Percentiles rank a stretch among this genome's conserved stretches.
Conservation (phyloP, 805 yeast species). For the Saccharomycopsis sp. region DNA sequence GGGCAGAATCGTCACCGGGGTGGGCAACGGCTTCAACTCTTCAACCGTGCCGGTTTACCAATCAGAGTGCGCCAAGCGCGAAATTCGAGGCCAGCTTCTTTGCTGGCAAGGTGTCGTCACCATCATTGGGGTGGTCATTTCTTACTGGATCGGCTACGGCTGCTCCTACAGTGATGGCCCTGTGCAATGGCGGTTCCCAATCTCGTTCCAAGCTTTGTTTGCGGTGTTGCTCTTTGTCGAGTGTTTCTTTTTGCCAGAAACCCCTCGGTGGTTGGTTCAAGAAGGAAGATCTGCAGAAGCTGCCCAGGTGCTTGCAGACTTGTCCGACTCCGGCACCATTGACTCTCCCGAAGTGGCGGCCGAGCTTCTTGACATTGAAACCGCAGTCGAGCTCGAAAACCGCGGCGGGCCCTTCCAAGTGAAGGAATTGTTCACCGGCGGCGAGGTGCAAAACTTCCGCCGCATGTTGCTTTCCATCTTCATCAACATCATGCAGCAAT, state of each 20-base stretch:
- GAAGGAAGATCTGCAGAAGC: slow-evolving; percentile 36
- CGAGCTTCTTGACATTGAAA: slow-evolving; percentile 19
- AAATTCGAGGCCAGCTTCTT: slow-evolving; percentile 46
- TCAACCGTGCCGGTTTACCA: slow-evolving; percentile 76
- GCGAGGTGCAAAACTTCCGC: slow-evolving; percentile 30
- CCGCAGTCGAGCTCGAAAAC: slow-evolving; percentile 18
- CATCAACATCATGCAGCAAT: slow-evolving; percentile 30
- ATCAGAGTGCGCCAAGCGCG: slow-evolving; percentile 60
- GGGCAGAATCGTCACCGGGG: slow-evolving; percentile 62
- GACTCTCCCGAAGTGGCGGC: slow-evolving; percentile 22
- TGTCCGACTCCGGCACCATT: slow-evolving; percentile 25
- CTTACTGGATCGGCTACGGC: slow-evolving; percentile 64
- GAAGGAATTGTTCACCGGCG: slow-evolving; percentile 13
- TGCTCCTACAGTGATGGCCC: slow-evolving; percentile 38
- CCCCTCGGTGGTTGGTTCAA: slow-evolving; percentile 47
- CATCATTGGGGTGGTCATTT: slow-evolving; percentile 56
- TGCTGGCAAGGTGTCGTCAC: slow-evolving; percentile 50
- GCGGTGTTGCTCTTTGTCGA: slow-evolving; percentile 4
- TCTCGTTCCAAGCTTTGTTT: slow-evolving; percentile 53
- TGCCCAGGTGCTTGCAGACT: slow-evolving; percentile 29
- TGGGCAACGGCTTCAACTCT: slow-evolving; percentile 68
- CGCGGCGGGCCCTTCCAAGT: slow-evolving; percentile 8
- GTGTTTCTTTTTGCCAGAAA: slow-evolving; percentile 33
- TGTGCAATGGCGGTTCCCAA: slow-evolving; percentile 58
- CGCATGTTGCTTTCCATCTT: slow-evolving; percentile 19